Evolutionary conservation across 164 flowering plant species (phyloP).

Genomic region (Platanus orientalis): DNA sequence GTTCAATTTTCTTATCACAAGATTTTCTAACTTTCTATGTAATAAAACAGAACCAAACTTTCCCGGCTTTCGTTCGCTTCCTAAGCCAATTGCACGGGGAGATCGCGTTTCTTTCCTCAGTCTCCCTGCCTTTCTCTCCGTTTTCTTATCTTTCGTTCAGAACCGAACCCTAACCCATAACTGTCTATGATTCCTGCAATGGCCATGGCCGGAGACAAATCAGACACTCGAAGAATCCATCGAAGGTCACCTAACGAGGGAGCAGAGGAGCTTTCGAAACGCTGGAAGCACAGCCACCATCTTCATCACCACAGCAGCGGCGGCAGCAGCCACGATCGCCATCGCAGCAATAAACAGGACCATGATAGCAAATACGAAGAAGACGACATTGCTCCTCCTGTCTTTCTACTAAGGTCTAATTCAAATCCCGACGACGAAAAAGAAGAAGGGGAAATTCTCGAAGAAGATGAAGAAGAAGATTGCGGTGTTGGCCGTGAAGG

Average conservation of each 20-base stretch:
- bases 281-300: constrained; percentile 75
- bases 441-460: constrained; percentile 97
- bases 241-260: constrained; percentile 47
- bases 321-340: constrained; percentile 40
- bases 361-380: constrained; percentile 14
- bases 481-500: constrained; percentile 9
- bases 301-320: constrained; percentile 18
- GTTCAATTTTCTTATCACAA: too few species aligned
- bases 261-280: constrained; percentile 55
- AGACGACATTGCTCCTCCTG: constrained; percentile 16
- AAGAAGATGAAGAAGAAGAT: constrained; percentile 49
- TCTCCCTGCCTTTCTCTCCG: too few species aligned
- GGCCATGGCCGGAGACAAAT: constrained; percentile 54
- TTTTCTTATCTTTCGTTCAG: neutral
- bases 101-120: too few species aligned
- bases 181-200: neutral
- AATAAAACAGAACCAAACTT: too few species aligned
- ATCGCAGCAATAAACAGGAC: constrained; percentile 44
- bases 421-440: constrained; percentile 50
- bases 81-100: too few species aligned
- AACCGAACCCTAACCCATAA: constrained; percentile 6
- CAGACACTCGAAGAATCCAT: constrained; percentile 43
- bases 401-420: constrained; percentile 5
- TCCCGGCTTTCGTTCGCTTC: too few species aligned
- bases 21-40: too few species aligned